Evolutionary conservation across 2,329 filamentous ascomycete species (phyloP), one percentile per base, ranked within the genome.

Genomic region (Phialemonium atrogriseum): DNA sequence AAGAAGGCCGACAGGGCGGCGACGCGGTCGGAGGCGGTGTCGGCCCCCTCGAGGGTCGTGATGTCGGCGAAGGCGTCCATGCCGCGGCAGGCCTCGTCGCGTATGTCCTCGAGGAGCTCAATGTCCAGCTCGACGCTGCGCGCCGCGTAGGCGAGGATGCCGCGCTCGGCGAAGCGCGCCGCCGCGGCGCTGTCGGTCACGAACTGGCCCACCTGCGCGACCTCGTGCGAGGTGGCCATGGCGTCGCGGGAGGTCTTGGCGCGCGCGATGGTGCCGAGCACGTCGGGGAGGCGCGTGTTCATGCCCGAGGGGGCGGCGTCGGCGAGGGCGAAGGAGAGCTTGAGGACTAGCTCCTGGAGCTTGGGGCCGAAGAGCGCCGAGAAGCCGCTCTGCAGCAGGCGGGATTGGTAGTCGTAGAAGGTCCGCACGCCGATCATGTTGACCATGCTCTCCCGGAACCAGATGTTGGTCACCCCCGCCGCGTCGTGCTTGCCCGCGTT

Each of bases 41-140:
- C 45, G 0, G 52, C 49, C n/a, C 62, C 59, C 14, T n/a, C n/a
- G n/a, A 61, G 52, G 14, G 52, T 50, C 41, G 60, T 60, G 17
- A 72, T 52, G 14, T 54, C 58, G 26, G 64, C 65, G 16, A 70
- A 70, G 1, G 68, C 68, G 37, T 73, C 68, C 66, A 73, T 73
- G 7, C 69, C 70, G 14, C 55, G 54, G 31, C 67, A 70, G 0
- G 62, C 65, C 39, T 73, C 68, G 28, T 66, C 61, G 6, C 69
- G 59, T 2, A 73, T 61, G 33, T 68, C 62, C 37, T 73, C 68
- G 4, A 73, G 56, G 2, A 73, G 59, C 32, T 64, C 60, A 31
- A 72, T 68, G 27, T 73, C 67, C 4, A 69, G 55, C 37, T 66
- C 54, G 0, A 71, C 64, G 3, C 61, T 65, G 33, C 56, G 60